Evolutionary conservation across 371 early-diverging fungal species (phyloP).

Genomic region (Saksenaea oblongispora): DNA sequence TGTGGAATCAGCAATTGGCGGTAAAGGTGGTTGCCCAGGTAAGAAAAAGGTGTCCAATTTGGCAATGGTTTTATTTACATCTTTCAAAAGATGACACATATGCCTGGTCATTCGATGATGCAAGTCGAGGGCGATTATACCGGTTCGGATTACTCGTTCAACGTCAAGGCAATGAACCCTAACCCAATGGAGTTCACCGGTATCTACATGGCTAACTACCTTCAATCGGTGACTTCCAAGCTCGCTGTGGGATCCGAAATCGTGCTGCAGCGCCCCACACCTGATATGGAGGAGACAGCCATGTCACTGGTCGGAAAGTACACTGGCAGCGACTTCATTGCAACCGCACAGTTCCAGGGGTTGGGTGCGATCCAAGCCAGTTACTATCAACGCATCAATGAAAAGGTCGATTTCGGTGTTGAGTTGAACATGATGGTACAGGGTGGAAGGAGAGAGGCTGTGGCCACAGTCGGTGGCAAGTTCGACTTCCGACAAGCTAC

Average conservation of each 20-base stretch:
- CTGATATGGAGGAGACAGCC: slow-evolving; percentile 81
- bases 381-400: slow-evolving; percentile 91
- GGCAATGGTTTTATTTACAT: neutral
- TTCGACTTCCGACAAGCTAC: slow-evolving; percentile 92
- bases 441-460: slow-evolving; percentile 83
- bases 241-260: slow-evolving; percentile 88
- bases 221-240: slow-evolving; percentile 88
- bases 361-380: slow-evolving; percentile 82
- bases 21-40: slow-evolving; percentile 86
- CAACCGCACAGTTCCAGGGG: slow-evolving; percentile 85
- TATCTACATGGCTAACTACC: slow-evolving; percentile 81
- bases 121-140: slow-evolving; percentile 91
- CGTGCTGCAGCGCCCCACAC: slow-evolving; percentile 83
- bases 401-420: slow-evolving; percentile 91
- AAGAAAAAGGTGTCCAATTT: slow-evolving; percentile 11
- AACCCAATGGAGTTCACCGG: slow-evolving; percentile 90
- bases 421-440: slow-evolving; percentile 86
- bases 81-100: slow-evolving; percentile 55
- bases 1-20: slow-evolving; percentile 44
- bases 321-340: slow-evolving; percentile 72
- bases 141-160: slow-evolving; percentile 84
- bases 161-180: slow-evolving; percentile 94
- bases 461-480: slow-evolving; percentile 94
- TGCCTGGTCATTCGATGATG: slow-evolving; percentile 86
- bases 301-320: slow-evolving; percentile 80